Evolutionary conservation across 768 basidiomycete species (phyloP).

Genomic region (Omphalotus guepiniiformis): DNA sequence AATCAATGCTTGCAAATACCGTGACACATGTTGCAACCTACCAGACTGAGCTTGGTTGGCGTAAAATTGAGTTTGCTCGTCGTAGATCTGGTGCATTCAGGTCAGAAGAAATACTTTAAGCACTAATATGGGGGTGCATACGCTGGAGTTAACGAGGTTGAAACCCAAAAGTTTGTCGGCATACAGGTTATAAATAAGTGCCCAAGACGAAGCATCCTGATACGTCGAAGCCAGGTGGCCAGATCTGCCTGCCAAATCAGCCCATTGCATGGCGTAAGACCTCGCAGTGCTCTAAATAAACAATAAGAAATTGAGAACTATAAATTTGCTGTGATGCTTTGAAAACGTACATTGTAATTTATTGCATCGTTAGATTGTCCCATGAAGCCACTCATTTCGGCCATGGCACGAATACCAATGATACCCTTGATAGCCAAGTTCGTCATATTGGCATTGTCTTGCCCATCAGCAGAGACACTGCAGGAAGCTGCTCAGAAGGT

Average conservation of each 20-base stretch:
- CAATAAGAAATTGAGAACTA: too few relatives aligned
- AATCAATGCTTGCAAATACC: neutral
- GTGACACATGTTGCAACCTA: neutral
- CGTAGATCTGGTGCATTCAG: neutral
- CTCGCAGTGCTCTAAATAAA: conserved; percentile 6
- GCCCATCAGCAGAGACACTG: conserved; percentile 6
- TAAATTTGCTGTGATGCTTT: too few relatives aligned
- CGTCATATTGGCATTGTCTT: conserved; percentile 7
- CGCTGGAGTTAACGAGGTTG: conserved; percentile 5
- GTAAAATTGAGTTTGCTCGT: conserved; percentile 4
- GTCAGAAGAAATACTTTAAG: neutral
- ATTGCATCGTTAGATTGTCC: conserved; percentile 1
- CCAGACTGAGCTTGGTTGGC: neutral
- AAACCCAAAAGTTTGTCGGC: conserved; percentile 36
- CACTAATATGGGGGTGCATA: neutral
- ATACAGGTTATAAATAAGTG: conserved; percentile 42
- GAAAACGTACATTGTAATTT: neutral
- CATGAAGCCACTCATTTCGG: conserved; percentile 7
- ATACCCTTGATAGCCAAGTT: conserved; percentile 14
- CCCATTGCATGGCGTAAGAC: conserved; percentile 7
- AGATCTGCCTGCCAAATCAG: neutral
- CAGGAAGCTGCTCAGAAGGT: neutral
- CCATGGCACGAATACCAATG: conserved; percentile 12
- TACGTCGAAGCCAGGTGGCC: conserved; percentile 11
- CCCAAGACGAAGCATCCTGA: conserved; percentile 21